phyloP scores from a whole-genome alignment of 257 asterid genomes.

The Jaltomata sinuosa region DNA sequence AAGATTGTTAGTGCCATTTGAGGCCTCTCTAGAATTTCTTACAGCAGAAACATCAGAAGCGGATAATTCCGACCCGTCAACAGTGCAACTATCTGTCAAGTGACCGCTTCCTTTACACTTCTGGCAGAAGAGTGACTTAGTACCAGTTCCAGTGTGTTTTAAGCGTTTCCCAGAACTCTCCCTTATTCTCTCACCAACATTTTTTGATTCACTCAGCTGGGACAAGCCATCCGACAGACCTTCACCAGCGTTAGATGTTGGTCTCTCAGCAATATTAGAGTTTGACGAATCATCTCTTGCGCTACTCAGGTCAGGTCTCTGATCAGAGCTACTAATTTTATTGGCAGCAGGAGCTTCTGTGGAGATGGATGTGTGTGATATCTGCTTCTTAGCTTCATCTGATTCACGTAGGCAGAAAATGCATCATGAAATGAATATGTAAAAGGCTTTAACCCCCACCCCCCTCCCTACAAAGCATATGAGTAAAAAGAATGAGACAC shows the following conservation, averaged over 20 bases:
- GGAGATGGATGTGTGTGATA: constrained; percentile 9
- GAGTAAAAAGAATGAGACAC: neutral
- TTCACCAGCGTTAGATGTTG: constrained; percentile 30
- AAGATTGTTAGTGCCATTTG: constrained; percentile 38
- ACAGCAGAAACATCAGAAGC: constrained; percentile 22
- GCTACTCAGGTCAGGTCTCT: constrained; percentile 30
- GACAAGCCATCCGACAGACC: constrained; percentile 36
- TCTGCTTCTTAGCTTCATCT: constrained; percentile 67
- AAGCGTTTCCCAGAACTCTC: constrained; percentile 50
- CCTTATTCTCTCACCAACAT: constrained; percentile 38
- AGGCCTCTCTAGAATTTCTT: constrained; percentile 37
- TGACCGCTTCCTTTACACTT: constrained; percentile 31
- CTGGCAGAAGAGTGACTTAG: constrained; percentile 14
- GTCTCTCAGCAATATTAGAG: constrained; percentile 31
- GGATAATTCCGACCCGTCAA: constrained; percentile 4
- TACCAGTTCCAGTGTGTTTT: constrained; percentile 17
- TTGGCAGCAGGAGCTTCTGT: constrained; percentile 29
- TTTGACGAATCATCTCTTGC: constrained; percentile 32
- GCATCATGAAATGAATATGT: neutral
- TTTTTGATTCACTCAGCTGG: constrained; percentile 33
- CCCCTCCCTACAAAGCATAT: neutral
- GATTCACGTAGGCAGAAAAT: constrained; percentile 14
- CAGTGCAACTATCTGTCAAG: constrained; percentile 17
- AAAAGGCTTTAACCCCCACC: neutral
- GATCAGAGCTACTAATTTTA: constrained; percentile 26